These are phyloP conservation scores for Pseudogymnoascus sp. DNA, from an alignment of 2,329 filamentous ascomycete species.

Conservation along the genomic window DNA sequence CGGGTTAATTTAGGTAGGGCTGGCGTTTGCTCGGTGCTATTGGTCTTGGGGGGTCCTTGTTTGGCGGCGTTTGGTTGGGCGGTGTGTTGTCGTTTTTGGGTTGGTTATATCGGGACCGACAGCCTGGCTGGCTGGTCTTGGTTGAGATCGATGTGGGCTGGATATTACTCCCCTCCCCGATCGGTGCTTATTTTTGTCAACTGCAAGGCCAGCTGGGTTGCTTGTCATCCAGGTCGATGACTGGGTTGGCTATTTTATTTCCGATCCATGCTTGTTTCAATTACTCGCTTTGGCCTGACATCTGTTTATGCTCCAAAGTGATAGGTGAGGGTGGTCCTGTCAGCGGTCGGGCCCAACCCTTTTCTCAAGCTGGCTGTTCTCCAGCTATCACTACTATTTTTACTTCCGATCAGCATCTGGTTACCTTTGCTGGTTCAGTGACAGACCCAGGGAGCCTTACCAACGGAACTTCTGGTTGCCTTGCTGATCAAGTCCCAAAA, in stretches of 20 bases:
- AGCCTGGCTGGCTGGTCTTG: background rate
- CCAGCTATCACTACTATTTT: background rate
- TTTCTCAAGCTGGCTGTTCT: background rate
- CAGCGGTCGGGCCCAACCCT: background rate
- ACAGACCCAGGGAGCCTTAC: background rate
- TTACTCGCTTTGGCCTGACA: background rate
- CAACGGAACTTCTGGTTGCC: background rate
- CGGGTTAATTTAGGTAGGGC: background rate
- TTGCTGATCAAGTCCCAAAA: background rate
- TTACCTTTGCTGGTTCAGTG: background rate
- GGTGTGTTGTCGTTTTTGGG: background rate
- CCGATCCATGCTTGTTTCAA: background rate
- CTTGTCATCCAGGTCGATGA: background rate
- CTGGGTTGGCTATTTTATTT: background rate
- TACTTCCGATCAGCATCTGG: background rate
- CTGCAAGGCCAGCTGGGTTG: background rate
- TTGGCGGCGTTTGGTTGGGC: background rate
- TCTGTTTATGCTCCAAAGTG: background rate
- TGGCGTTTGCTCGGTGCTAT: background rate
- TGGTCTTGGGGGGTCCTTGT: background rate
- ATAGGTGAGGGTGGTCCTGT: background rate
- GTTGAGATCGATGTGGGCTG: background rate
- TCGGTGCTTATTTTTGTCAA: background rate
- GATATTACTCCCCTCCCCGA: background rate
- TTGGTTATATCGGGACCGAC: background rate